A percentile compares a stretch with the other conserved stretches of the same genome.
phyloP scores from a whole-genome alignment of 768 basidiomycete genomes.

The Amanita molliuscula region DNA sequence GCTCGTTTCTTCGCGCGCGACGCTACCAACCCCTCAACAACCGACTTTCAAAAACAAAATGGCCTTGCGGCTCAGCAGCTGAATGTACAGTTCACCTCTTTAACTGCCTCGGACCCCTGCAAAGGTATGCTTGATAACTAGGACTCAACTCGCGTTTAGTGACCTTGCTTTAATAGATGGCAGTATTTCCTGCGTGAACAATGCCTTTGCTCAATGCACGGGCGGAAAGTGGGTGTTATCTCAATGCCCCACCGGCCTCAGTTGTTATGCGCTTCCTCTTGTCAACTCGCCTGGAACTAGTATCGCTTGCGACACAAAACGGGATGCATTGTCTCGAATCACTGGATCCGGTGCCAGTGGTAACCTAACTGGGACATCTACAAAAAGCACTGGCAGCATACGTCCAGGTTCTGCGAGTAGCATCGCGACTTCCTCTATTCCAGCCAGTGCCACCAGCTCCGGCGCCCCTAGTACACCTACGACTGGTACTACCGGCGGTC shows the following conservation, averaged over 20 bases:
- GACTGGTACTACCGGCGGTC: no score
- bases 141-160: neutral
- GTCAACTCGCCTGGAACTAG: conserved; percentile 35
- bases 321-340: conserved; percentile 31
- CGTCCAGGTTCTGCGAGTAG: neutral
- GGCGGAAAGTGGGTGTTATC: conserved; percentile 27
- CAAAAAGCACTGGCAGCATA: conserved; percentile 5
- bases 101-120: conserved; percentile 38
- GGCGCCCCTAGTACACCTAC: no score
- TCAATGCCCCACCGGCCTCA: conserved; percentile 22
- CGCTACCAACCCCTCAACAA: conserved; percentile 8
- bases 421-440: no score
- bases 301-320: conserved; percentile 29
- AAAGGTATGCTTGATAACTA: conserved; percentile 17
- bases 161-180: conserved; percentile 15
- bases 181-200: conserved; percentile 28
- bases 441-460: no score
- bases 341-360: conserved; percentile 31
- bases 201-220: conserved; percentile 34
- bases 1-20: conserved; percentile 14
- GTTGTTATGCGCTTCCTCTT: conserved; percentile 40
- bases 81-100: conserved; percentile 34
- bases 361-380: conserved; percentile 24
- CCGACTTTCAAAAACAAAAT: conserved; percentile 27
- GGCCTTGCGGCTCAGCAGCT: conserved; percentile 39